phyloP scores from a whole-genome alignment of 2,329 filamentous ascomycete genomes.

The Salinomyces thailandicus region DNA sequence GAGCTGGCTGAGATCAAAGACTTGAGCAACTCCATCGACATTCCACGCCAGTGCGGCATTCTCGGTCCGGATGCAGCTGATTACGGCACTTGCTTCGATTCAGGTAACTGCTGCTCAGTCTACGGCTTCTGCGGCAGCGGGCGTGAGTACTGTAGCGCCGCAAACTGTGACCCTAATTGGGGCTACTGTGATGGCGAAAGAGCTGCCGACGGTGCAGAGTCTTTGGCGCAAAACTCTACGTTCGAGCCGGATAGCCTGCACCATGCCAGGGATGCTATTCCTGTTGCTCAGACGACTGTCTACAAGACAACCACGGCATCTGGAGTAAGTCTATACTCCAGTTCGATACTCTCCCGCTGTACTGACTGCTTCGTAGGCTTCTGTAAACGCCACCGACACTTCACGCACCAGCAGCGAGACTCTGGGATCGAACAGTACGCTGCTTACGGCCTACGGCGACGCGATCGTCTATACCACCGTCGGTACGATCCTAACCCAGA shows the following conservation, averaged over 20 bases:
- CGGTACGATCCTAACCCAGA: too few relatives aligned
- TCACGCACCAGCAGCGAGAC: too few relatives aligned
- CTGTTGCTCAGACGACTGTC: not conserved
- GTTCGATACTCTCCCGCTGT: not conserved
- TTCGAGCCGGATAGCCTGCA: not conserved
- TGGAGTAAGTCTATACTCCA: not conserved
- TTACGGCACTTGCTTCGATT: too few relatives aligned
- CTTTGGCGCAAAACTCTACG: not conserved
- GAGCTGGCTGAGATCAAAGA: too few relatives aligned
- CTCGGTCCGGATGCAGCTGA: too few relatives aligned
- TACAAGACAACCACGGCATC: not conserved
- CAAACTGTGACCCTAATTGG: not conserved
- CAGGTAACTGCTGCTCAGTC: not conserved
- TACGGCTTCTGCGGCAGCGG: not conserved
- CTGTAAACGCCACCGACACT: too few relatives aligned
- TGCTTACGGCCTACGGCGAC: too few relatives aligned
- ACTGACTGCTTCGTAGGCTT: too few relatives aligned
- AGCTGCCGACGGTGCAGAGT: not conserved
- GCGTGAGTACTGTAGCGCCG: not conserved
- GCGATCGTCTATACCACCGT: too few relatives aligned
- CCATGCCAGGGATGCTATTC: not conserved
- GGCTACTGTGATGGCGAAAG: not conserved
- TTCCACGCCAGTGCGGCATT: too few relatives aligned
- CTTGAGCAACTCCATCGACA: too few relatives aligned
- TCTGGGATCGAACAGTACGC: too few relatives aligned